Evolutionary conservation across 148 eudicot species (phyloP).

Genomic region (Spergularia marina): DNA sequence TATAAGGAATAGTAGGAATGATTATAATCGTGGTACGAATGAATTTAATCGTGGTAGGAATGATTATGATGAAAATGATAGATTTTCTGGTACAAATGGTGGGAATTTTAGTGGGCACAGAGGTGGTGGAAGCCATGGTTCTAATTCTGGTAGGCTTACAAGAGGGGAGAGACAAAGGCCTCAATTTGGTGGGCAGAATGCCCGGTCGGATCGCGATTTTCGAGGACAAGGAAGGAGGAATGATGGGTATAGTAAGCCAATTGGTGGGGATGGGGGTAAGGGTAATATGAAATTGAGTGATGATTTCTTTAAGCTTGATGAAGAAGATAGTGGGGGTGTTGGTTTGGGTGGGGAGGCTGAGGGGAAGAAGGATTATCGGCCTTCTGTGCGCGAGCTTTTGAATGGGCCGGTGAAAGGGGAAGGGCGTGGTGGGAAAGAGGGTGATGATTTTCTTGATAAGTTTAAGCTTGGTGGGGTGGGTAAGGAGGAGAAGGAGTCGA

Average conservation of each 20-base stretch:
- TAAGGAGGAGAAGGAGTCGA: constrained; percentile 12
- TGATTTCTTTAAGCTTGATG: constrained; percentile 24
- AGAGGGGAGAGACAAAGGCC: constrained; percentile 35
- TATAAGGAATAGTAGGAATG: constrained; percentile 20
- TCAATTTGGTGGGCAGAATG: constrained; percentile 26
- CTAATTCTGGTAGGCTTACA: constrained; percentile 51
- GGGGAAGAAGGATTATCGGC: constrained; percentile 20
- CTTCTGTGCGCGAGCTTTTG: constrained; percentile 33
- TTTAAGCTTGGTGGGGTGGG: constrained; percentile 50
- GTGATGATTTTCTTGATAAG: constrained; percentile 57
- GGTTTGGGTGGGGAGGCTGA: constrained; percentile 20
- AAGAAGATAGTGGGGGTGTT: neutral
- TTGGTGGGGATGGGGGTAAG: constrained; percentile 22
- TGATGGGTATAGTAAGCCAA: constrained; percentile 29
- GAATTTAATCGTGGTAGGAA: constrained; percentile 21
- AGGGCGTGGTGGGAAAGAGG: constrained; percentile 24
- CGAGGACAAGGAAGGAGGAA: constrained; percentile 25
- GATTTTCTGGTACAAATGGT: constrained; percentile 23
- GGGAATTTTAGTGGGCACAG: constrained; percentile 23
- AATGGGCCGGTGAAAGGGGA: constrained; percentile 22
- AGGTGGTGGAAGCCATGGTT: constrained; percentile 31
- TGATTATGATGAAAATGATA: constrained; percentile 16
- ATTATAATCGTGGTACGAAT: constrained; percentile 14
- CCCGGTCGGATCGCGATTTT: constrained; percentile 10
- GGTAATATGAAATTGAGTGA: constrained; percentile 19